phyloP scores from a whole-genome alignment of 208 protist species.

The Leishmania braziliensis region DNA sequence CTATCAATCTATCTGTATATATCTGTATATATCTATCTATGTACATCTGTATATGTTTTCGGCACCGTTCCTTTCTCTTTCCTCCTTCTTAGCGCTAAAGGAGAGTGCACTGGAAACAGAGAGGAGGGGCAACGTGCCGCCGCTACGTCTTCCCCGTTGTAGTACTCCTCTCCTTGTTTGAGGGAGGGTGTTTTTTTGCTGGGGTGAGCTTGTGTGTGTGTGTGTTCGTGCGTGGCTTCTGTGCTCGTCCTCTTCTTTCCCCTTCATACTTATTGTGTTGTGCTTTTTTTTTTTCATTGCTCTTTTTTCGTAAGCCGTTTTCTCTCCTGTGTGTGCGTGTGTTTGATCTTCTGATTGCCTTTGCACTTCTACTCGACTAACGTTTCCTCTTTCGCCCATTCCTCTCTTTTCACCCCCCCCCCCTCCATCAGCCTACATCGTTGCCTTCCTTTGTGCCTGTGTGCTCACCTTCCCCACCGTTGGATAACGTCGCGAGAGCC shows the following conservation, averaged over 20 bases:
- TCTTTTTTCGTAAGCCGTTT: background rate
- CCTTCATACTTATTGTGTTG: background rate
- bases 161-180: background rate
- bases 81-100: background rate
- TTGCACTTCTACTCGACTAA: background rate
- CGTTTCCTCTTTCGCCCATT: background rate
- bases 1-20: background rate
- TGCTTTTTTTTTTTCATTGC: background rate
- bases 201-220: background rate
- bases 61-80: background rate
- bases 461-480: background rate
- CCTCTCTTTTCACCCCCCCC: background rate
- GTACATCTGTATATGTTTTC: background rate
- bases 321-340: background rate
- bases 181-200: background rate
- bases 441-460: background rate
- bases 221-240: background rate
- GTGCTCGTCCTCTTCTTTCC: background rate
- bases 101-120: background rate
- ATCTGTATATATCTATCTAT: background rate
- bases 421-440: background rate
- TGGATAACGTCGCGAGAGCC: background rate
- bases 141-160: background rate
- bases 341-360: background rate
- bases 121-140: background rate